phyloP scores from a whole-genome alignment of 331 rosid genomes.

The Cydonia oblonga region DNA sequence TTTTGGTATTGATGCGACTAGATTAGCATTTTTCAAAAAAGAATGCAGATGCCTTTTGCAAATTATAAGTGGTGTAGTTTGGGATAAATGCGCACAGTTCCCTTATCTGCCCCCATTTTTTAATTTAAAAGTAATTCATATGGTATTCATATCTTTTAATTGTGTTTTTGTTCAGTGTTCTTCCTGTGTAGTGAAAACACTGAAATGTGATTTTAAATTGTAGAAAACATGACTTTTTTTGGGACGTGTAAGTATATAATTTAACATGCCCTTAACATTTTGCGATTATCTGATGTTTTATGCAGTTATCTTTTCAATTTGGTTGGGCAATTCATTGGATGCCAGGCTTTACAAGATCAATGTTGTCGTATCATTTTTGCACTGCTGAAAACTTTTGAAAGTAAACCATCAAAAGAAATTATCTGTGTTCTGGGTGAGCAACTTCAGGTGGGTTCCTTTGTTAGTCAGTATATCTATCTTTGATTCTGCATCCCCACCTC shows the following conservation, averaged over 20 bases:
- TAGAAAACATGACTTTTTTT: neutral
- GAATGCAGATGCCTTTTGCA: neutral
- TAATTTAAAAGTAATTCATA: neutral
- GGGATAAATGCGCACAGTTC: neutral
- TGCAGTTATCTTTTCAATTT: conserved; percentile 84
- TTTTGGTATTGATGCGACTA: neutral
- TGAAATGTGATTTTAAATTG: neutral
- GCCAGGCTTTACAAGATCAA: conserved; percentile 66
- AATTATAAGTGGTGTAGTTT: neutral
- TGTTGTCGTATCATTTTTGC: conserved; percentile 50
- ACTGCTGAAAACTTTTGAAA: conserved; percentile 33
- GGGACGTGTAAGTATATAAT: neutral
- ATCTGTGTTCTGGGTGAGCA: conserved; percentile 67
- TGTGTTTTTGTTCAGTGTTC: neutral
- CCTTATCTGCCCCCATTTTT: neutral
- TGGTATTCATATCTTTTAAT: neutral
- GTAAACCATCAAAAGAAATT: conserved; percentile 40
- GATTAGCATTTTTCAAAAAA: neutral
- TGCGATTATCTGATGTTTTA: conserved; percentile 11
- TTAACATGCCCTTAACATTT: neutral
- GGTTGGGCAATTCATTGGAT: conserved; percentile 60
- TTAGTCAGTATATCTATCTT: neutral
- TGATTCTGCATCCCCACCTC: neutral
- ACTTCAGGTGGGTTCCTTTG: conserved; percentile 50
- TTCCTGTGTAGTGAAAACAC: neutral